Evolutionary conservation across 2,329 filamentous ascomycete genomes (phyloP), one percentile per base, ranked within the genome.

Genomic region (Pseudogymnoascus sp.): DNA sequence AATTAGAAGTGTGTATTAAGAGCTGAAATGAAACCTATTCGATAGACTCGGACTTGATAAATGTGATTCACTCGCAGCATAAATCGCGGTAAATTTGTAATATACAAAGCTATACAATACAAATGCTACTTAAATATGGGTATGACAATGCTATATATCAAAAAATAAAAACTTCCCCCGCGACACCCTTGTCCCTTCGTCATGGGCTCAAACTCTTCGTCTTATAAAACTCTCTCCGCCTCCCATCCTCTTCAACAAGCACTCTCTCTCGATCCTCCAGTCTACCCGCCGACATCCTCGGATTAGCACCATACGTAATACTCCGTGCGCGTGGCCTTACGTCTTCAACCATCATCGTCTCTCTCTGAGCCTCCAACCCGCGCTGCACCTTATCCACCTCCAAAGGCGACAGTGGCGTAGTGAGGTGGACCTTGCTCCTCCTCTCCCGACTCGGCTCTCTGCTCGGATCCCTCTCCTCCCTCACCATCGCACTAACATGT

Each of bases 251-350:
- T 39, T 60, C 58, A 41, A 39, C 35, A 2, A 60, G 58, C 33
- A 60, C 58, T 60, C 58, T 60, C 58, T 60, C 58, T 33, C 49
- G 49, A n/a, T 35, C 49, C 58, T 41, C 58, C 19, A 60, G 33
- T 31, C 35, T 38, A 60, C 58, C 35, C 58, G 33, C 58, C 33
- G 35, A 39, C 19, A 39, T 60, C 35, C 35, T 39, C 33, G 58
- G 58, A 39, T 60, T 60, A 60, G 35, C 58, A 29, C 58, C 58
- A 60, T 60, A 60, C 33, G 38, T 60, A 60, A 60, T 60, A 38
- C 58, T 60, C 58, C 49, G 49, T 21, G 49, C 49, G 29, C 49
- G 49, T 55, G 49, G 49, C 49, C 49, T 55, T 55, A 55, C 49
- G 49, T 55, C 49, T 55, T 55, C 49, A 55, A 55, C 49, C 29